Evolutionary conservation across 495 filamentous ascomycete genomes (phyloP).

Genomic region (Penicillium simplicissimum): DNA sequence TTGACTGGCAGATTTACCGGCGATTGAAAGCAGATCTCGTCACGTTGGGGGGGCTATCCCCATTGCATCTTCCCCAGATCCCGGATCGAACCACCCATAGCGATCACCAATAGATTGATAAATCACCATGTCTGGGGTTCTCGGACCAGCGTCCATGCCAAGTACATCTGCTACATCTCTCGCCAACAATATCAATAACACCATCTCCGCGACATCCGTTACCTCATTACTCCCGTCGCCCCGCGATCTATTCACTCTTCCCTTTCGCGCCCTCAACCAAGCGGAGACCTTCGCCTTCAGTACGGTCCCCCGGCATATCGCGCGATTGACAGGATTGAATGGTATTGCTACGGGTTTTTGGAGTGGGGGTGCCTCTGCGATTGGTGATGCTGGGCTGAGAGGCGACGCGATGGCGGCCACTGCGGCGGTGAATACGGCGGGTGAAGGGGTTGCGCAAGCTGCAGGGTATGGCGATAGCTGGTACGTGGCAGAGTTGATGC

Average conservation of each 20-base stretch:
- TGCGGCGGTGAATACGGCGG: conserved; percentile 31
- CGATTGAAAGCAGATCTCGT: background rate
- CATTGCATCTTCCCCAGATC: conserved; percentile 27
- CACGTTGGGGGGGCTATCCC: conserved; percentile 23
- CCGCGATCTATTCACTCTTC: conserved; percentile 36
- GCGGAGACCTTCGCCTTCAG: conserved; percentile 41
- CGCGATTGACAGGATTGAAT: conserved; percentile 32
- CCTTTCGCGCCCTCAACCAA: conserved; percentile 41
- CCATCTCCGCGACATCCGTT: conserved; percentile 23
- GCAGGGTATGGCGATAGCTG: conserved; percentile 32
- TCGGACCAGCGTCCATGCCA: conserved; percentile 21
- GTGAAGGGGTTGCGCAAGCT: conserved; percentile 32
- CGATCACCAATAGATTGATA: conserved; percentile 15
- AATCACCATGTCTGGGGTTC: conserved; percentile 26
- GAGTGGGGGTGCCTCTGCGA: conserved; percentile 23
- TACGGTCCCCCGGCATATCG: conserved; percentile 40
- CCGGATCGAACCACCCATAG: conserved; percentile 16
- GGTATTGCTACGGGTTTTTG: conserved; percentile 29
- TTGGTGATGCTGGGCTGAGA: conserved; percentile 22
- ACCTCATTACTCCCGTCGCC: conserved; percentile 33
- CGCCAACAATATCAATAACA: conserved; percentile 15
- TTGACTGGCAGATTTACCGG: background rate
- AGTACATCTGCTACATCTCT: conserved; percentile 23
- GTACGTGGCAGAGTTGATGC: conserved; percentile 40
- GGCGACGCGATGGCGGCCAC: conserved; percentile 29